Base-by-base conservation (phyloP, 2,329 filamentous ascomycete genomes). In the Diaporthe ampelina region DNA sequence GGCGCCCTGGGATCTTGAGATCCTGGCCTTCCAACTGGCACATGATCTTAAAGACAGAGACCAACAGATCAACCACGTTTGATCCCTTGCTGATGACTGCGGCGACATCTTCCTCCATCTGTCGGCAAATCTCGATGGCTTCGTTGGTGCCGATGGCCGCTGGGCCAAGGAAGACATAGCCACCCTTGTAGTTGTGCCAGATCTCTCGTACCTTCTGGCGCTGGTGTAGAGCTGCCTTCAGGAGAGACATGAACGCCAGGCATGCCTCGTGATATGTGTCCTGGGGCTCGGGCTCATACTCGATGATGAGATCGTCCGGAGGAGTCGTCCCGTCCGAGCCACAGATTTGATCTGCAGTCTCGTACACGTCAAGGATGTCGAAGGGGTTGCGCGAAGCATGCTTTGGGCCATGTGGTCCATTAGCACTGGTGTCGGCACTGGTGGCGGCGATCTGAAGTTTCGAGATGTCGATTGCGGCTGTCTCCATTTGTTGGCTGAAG, bases 61-160 rank as follows among this genome's bases (percentile, higher is more conserved):
- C 4, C 37, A 61, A 10, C n/a, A 61, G n/a, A 7, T 43, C 11
- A 3, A 17, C n/a, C n/a, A 61, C 35, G 58, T 21, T 43, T 10
- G 37, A 10, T 9, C 24, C 58, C 35, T 40, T 43, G 21, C n/a
- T 63, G 58, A 63, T 63, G 15, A 63, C 24, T 0, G 58, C 8
- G 15, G 58, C 15, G 3, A 63, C 37, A 10, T 63, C 58, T 29
- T 63, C 58, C 10, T 63, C 58, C 58, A 63, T 63, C 26, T 35
- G 58, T 21, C 58, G 58, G 24, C 58, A 63, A 45, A 63, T 43
- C 7, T 43, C 58, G 37, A 63, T 63, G 37, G 58, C 58, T 7
- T 63, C 58, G 3, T 63, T 63, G n/a, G 58, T 43, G 37, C 37
- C 58, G 37, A 63, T 26, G 9, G 58, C 58, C 21, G 37, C 17